Evolutionary conservation across 768 basidiomycete genomes (phyloP), one percentile per base, ranked within the genome.

Genomic region (Pulveroboletus sp.): DNA sequence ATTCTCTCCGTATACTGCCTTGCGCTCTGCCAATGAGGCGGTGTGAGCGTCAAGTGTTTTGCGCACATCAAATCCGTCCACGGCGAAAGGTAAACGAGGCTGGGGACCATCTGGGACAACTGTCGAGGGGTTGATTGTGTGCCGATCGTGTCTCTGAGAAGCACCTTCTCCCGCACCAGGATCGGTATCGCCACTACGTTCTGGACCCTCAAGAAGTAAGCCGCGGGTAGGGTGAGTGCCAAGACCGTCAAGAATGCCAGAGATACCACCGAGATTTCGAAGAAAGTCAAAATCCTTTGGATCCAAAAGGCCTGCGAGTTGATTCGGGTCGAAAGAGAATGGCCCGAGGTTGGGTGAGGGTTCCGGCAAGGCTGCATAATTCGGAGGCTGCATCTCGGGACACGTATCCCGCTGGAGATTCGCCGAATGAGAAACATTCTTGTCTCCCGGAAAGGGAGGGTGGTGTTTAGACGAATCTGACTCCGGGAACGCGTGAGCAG

Each of bases 291-390:
- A 55, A 54, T 74, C 85, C 70, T 96, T 97, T 9, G 93, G 93
- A 63, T 98, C 94, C 31, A 98, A 82, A 45, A 96, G 78, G 51
- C 82, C 80, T 1, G 94, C 94, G 14, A 97, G 82, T 43, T 77
- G 72, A 52, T 76, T 79, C 0, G 94, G 90, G 48, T 82, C 83
- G 61, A 84, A 83, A 11, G 62, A 64, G 67, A 95, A 96, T 0
- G 91, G 89, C 1, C 78, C 67, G 1, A 85, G 80, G 63, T 93
- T 78, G 32, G 73, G 70, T 5, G 53, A 59, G 16, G 68, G 63
- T 53, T 79, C 76, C 53, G 76, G 72, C 7, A 59, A 50, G 24
- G 68, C 51, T 23, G 69, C 66, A 8, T 68, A 14, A 44, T 43
- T 37, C 16, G 43, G 9, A 32, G 4, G 60, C 12, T 51, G 63